A percentile compares a stretch with the other conserved stretches of the same genome.
Evolutionary conservation across 345 rosid genomes (phyloP).

Genomic region (Draba incana): DNA sequence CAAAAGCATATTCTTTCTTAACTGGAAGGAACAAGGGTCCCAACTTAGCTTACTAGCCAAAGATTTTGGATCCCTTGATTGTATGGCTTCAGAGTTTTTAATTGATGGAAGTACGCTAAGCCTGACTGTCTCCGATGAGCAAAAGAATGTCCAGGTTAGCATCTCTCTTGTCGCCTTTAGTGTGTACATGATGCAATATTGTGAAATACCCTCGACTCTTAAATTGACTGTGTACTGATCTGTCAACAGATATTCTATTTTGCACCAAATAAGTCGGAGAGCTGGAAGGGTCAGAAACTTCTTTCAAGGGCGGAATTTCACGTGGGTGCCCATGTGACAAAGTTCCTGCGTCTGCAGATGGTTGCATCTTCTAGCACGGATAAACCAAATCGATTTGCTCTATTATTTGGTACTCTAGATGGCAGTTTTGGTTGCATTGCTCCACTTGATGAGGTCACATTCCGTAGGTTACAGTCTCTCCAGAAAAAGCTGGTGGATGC

Average conservation of each 20-base stretch:
- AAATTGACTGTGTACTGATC: conserved; percentile 5
- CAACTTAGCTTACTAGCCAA: conserved; percentile 91
- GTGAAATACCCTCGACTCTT: conserved; percentile 6
- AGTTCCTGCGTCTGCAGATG: conserved; percentile 92
- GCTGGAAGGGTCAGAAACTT: conserved; percentile 98
- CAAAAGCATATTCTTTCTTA: conserved; percentile 91
- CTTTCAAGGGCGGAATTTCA: conserved; percentile 96
- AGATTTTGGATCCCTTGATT: conserved; percentile 94
- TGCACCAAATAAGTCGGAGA: conserved; percentile 95
- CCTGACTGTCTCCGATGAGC: conserved; percentile 91
- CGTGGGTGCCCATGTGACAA: conserved; percentile 83
- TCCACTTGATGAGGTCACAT: conserved; percentile 90
- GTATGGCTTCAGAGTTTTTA: conserved; percentile 92
- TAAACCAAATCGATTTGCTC: conserved; percentile 88
- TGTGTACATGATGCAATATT: conserved; percentile 12
- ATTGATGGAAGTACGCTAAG: conserved; percentile 96
- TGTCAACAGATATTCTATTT: conserved; percentile 77
- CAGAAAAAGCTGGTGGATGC: conserved; percentile 91
- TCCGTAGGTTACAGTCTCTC: conserved; percentile 89
- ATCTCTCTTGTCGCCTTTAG: background rate
- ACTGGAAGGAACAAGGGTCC: conserved; percentile 98
- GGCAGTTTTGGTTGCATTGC: conserved; percentile 95
- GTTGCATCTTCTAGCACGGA: conserved; percentile 71
- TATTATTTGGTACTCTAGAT: conserved; percentile 87
- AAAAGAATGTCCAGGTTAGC: conserved; percentile 90